These are phyloP conservation scores for Eimeria tenella DNA, from an alignment of 169 alveolate species.

Conservation along the genomic window DNA sequence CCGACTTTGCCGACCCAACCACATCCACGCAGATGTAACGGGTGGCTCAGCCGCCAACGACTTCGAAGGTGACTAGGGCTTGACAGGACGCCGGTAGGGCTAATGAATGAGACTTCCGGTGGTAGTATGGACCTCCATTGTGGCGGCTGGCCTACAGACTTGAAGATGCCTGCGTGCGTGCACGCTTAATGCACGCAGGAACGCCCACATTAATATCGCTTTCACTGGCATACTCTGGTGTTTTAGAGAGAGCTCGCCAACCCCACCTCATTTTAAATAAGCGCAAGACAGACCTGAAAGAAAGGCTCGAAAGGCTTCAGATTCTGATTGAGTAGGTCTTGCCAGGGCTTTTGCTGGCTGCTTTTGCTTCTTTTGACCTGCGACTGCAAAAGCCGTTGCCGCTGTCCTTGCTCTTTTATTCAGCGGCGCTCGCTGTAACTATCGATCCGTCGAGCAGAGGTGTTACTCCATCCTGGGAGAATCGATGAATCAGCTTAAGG, in stretches of 20 bases:
- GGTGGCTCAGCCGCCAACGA: neutral
- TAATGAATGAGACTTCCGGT: no score
- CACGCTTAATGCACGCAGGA: neutral
- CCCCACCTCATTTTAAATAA: neutral
- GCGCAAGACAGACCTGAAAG: conserved; percentile 29
- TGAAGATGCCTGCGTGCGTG: no score
- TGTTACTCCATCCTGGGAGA: conserved; percentile 87
- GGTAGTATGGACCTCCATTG: no score
- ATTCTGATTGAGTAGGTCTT: neutral
- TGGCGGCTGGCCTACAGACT: no score
- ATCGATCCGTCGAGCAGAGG: conserved; percentile 86
- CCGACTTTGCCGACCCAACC: conserved; percentile 88
- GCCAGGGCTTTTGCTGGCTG: no score
- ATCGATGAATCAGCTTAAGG: conserved; percentile 86
- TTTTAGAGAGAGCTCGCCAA: neutral
- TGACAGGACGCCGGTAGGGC: no score
- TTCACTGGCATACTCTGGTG: conserved; percentile 33
- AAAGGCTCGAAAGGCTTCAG: conserved; percentile 17
- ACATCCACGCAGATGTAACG: conserved; percentile 82
- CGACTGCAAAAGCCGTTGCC: neutral
- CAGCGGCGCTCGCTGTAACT: conserved; percentile 84
- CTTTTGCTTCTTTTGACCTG: neutral
- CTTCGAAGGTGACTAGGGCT: neutral
- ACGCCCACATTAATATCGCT: conserved; percentile 11
- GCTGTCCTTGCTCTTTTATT: neutral